Conservation (phyloP, 805 yeast genomes). For the Yarrowia sp. region DNA sequence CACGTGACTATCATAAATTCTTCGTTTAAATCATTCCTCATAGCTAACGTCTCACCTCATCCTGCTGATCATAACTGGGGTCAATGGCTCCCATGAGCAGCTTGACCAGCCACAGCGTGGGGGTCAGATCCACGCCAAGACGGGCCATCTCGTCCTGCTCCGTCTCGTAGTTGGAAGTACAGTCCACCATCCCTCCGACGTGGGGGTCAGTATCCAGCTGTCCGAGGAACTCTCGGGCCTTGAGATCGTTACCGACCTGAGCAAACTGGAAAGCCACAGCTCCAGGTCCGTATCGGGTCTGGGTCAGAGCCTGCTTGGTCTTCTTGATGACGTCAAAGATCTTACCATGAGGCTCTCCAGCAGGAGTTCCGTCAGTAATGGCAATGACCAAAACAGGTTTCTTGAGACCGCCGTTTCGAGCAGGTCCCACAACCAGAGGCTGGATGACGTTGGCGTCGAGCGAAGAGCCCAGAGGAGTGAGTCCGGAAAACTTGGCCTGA, state of each 20-base stretch:
- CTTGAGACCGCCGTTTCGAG: conserved; percentile 31
- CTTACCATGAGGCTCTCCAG: conserved; percentile 35
- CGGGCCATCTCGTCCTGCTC: conserved; percentile 39
- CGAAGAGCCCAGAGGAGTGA: conserved; percentile 37
- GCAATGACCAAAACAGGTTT: conserved; percentile 38
- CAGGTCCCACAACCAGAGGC: conserved; percentile 35
- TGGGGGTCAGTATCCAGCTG: conserved; percentile 35
- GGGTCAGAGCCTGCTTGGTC: conserved; percentile 33
- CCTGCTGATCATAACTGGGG: conserved; percentile 37
- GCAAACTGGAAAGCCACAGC: conserved; percentile 39
- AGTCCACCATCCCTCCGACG: conserved; percentile 37
- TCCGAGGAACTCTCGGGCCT: conserved; percentile 37
- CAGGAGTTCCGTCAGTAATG: conserved; percentile 39
- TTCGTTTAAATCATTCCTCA: no score
- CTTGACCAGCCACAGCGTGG: conserved; percentile 37
- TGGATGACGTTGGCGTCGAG: conserved; percentile 35
- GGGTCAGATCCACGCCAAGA: conserved; percentile 37
- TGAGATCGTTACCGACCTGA: conserved; percentile 38
- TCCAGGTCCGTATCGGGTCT: conserved; percentile 35
- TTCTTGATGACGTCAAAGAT: conserved; percentile 33
- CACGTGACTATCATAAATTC: no score
- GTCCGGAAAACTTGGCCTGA: conserved; percentile 34
- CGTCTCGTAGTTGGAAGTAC: conserved; percentile 37
- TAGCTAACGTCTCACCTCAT: conserved; percentile 29
- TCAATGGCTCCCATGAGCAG: conserved; percentile 37